Evolutionary conservation across 2,329 filamentous ascomycete species (phyloP), one percentile per base, ranked within the genome.

Genomic region (Penicillium vulpinum): DNA sequence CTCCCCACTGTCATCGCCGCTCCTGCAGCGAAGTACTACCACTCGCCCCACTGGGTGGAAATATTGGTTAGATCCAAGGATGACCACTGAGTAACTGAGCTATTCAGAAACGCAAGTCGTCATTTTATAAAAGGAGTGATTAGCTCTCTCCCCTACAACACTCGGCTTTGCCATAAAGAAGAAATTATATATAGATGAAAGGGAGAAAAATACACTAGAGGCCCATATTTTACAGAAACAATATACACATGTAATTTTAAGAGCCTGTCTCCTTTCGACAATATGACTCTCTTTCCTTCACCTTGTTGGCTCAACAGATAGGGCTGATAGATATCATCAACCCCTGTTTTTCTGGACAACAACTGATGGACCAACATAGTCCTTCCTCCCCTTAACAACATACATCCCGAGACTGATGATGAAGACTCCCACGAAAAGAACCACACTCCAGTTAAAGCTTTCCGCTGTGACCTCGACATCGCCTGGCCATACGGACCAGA

Each of bases 391-490:
- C 55, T 72, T 67, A 11, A 71, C 46, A 21, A 68, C 11, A 64
- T 77, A 77, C 59, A 78, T 78, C 5, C 69, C 61, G 3, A 72
- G 62, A 3, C 76, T 73, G 33, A 79, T 70, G 4, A 75, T 46
- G 55, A 80, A 73, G 7, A 76, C 69, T 2, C 68, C 72, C 35
- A 61, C 66, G 50, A 80, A 80, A 28, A 83, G 75, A 6, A 80
- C 71, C 26, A 73, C 64, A 21, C 75, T 76, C 78, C 79, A 84
- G 65, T 84, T 84, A 67, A 83, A 81, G 15, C 72, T 75, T 3
- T 63, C 66, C 4, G 71, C 62, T 0, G 70, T 75, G 1, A 80
- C 73, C 0, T 71, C 65, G 8, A 72, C 63, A 2, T 66, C 59
- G 1, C 69, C 64, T 0, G 81, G 81, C 67, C 81, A 83, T 52